Percentiles rank a stretch among this genome's conserved stretches.
Evolutionary conservation across 768 basidiomycete genomes (phyloP).

Genomic region (Boletellus emodensis): DNA sequence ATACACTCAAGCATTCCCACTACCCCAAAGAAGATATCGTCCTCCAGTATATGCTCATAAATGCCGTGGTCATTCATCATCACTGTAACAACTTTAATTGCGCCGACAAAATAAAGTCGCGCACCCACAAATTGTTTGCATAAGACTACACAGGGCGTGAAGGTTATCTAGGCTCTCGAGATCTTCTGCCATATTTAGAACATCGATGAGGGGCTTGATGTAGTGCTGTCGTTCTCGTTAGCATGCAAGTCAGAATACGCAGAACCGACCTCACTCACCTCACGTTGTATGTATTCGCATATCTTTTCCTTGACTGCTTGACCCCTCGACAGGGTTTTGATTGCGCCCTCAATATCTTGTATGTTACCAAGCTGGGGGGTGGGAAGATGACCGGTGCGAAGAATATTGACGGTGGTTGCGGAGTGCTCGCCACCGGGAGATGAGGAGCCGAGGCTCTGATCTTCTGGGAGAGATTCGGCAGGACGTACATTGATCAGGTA

Average conservation of each 20-base stretch:
- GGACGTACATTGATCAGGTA: constrained; percentile 16
- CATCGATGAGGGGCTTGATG: constrained; percentile 79
- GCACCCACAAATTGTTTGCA: constrained; percentile 87
- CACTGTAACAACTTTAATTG: constrained; percentile 45
- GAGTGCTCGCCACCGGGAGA: constrained; percentile 63
- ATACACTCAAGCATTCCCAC: constrained; percentile 96
- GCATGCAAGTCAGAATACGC: background rate
- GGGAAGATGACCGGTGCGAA: constrained; percentile 72
- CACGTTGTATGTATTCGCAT: constrained; percentile 83
- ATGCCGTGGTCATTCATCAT: constrained; percentile 92
- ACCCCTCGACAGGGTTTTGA: constrained; percentile 73
- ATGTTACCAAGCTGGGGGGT: constrained; percentile 74
- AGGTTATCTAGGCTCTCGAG: constrained; percentile 86
- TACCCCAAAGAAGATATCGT: constrained; percentile 88
- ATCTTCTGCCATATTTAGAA: constrained; percentile 88
- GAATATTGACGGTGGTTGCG: constrained; percentile 58
- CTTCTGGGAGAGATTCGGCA: constrained; percentile 33
- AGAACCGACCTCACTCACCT: constrained; percentile 48
- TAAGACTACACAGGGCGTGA: constrained; percentile 85
- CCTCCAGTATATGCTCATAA: constrained; percentile 92
- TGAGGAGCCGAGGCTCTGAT: constrained; percentile 48
- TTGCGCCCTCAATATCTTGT: constrained; percentile 71
- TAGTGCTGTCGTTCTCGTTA: constrained; percentile 57
- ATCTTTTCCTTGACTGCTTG: constrained; percentile 74
- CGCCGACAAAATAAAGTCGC: background rate